Evolutionary conservation across 768 basidiomycete species (phyloP).

Genomic region (Crassisporium funariophilum): DNA sequence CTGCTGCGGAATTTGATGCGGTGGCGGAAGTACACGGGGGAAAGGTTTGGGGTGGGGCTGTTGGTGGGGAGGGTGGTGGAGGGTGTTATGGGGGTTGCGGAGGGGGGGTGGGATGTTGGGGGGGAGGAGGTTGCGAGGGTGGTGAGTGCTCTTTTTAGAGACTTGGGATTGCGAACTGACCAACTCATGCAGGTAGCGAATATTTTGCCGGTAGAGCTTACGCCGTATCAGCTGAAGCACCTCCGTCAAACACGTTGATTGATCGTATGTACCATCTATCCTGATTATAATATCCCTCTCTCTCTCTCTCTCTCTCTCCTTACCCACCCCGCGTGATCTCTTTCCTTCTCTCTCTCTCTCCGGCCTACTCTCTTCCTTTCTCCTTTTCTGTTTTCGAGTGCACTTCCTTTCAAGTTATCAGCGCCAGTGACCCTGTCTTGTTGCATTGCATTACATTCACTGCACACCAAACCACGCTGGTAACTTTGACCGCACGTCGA

Average conservation of each 20-base stretch:
- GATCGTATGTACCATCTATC: background rate
- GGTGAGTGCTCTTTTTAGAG: conserved; percentile 45
- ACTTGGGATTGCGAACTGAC: too few relatives aligned
- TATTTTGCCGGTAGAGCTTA: conserved; percentile 38
- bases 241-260: conserved; percentile 12
- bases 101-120: conserved; percentile 86
- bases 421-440: conserved; percentile 30
- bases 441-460: too few relatives aligned
- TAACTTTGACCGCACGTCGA: conserved; percentile 39
- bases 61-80: conserved; percentile 60
- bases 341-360: too few relatives aligned
- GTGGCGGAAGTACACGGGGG: conserved; percentile 76
- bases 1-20: conserved; percentile 70
- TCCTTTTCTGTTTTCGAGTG: background rate
- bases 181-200: conserved; percentile 31
- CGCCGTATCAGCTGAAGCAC: conserved; percentile 23
- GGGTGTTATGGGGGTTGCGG: conserved; percentile 64
- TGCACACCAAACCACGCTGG: conserved; percentile 34
- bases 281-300: too few relatives aligned
- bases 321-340: too few relatives aligned
- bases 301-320: too few relatives aligned
- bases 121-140: conserved; percentile 64
- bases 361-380: background rate
- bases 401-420: conserved; percentile 31
- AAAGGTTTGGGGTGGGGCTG: conserved; percentile 55